These are phyloP conservation scores for Laburnicola sp. DNA, from an alignment of 2,329 filamentous ascomycete genomes.

Conservation along the genomic window DNA sequence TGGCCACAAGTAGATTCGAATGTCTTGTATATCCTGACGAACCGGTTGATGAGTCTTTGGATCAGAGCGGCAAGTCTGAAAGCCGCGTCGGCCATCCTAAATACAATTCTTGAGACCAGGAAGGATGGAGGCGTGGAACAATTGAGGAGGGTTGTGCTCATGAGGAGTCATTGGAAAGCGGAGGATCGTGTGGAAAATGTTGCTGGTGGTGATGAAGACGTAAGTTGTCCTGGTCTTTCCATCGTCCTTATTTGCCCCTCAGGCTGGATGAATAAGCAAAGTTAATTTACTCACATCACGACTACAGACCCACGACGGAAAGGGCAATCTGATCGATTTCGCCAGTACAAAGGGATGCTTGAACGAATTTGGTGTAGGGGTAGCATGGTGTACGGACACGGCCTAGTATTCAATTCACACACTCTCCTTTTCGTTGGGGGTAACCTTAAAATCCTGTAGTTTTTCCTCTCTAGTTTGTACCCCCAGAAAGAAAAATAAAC, in stretches of 20 bases:
- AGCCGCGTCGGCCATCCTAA: constrained; percentile 21
- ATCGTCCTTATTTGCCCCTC: background rate
- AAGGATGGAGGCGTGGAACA: constrained; percentile 12
- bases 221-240: background rate
- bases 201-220: constrained; percentile 8
- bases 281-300: constrained; percentile 1
- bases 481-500: too few species aligned
- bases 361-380: constrained; percentile 19
- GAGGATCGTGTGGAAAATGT: background rate
- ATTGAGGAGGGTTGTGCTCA: constrained; percentile 24
- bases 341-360: constrained; percentile 13
- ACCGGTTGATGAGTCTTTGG: constrained; percentile 20
- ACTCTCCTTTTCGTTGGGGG: too few species aligned
- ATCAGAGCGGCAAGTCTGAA: constrained; percentile 17
- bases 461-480: too few species aligned
- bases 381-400: constrained; percentile 27
- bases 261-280: background rate
- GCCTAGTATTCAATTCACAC: too few species aligned
- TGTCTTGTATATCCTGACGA: constrained; percentile 20
- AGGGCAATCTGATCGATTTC: constrained; percentile 11
- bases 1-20: constrained; percentile 28
- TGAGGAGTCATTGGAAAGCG: constrained; percentile 13
- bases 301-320: constrained; percentile 8
- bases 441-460: too few species aligned
- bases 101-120: constrained; percentile 13